A percentile compares a stretch with the other conserved stretches of the same genome.
phyloP scores from a whole-genome alignment of 1,284 basidiomycete genomes.

The Leucoagaricus sp. region DNA sequence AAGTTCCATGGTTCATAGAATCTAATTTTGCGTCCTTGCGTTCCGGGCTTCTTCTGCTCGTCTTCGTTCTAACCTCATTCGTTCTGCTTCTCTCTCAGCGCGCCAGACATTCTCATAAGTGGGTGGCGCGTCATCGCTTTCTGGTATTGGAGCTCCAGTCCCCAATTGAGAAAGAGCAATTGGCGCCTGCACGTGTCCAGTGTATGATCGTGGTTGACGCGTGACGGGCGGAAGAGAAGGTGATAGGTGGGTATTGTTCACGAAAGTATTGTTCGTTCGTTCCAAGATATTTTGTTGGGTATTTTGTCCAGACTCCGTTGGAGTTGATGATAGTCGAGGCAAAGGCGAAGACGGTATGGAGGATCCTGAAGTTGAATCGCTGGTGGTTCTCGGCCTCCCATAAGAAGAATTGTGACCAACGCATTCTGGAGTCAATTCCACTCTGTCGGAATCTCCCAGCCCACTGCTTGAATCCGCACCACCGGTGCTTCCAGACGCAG shows the following conservation, averaged over 20 bases:
- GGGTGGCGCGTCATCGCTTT: conserved; percentile 6
- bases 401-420: background rate
- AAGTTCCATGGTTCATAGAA: background rate
- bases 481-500: background rate
- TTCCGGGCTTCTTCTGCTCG: background rate
- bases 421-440: background rate
- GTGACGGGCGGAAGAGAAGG: background rate
- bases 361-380: background rate
- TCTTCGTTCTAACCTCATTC: background rate
- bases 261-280: background rate
- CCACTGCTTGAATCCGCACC: background rate
- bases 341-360: background rate
- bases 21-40: background rate
- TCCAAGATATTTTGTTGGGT: background rate
- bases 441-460: background rate
- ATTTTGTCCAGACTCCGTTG: background rate
- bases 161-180: background rate
- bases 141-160: background rate
- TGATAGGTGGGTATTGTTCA: background rate
- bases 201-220: background rate
- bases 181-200: background rate
- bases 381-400: background rate
- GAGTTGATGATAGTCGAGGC: background rate
- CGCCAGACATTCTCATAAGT: conserved; percentile 9
- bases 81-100: background rate